Base-by-base conservation (phyloP, 1,284 basidiomycete genomes). In the Pisolithus thermaeus region DNA sequence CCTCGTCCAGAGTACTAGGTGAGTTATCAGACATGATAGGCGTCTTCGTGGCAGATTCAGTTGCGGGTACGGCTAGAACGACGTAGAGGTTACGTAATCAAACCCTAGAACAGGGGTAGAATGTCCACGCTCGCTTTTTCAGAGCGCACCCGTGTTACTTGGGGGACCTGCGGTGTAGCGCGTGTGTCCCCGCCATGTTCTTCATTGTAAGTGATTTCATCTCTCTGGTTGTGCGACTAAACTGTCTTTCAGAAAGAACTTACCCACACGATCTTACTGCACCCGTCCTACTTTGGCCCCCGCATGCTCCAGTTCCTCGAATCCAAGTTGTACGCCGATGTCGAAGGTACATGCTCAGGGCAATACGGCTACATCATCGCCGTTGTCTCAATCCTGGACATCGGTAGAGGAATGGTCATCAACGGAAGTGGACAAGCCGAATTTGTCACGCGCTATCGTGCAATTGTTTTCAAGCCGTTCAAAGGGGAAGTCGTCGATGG, bases 401-500 rank as follows among this genome's bases (percentile, higher is more conserved):
- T 92, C 51, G 92, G 92, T 27, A 87, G 89, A 70, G 93, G 92
- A 18, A 90, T 92, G 78, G 90, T 98, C 16, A 76, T 96, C 49
- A 86, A 90, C 42, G 93, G 93, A 7, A 93, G 88, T 32, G 95
- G 95, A 1, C 90, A 96, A 68, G 95, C 95, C 3, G 91, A 96
- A 71, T 97, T 97, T 70, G 80, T 91, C 57, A 91, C 90, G 30
- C 78, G 86, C 46, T 96, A 95, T 70, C 84, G 90, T 22, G 94
- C 94, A 9, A 92, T 97, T 59, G 93, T 97, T 35, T 95, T 95
- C 79, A 93, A 95, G 70, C 95, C 94, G 32, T 99, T 98, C 80
- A 97, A 98, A 72, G 95, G 95, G 22, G 96, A 99, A 70, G 96
- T 98, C 5, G 91, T 99, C 36, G 97, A 99, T 69, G 96, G 93